Conservation (phyloP, 2,329 filamentous ascomycete genomes). For the Trichoderma atroviride region DNA sequence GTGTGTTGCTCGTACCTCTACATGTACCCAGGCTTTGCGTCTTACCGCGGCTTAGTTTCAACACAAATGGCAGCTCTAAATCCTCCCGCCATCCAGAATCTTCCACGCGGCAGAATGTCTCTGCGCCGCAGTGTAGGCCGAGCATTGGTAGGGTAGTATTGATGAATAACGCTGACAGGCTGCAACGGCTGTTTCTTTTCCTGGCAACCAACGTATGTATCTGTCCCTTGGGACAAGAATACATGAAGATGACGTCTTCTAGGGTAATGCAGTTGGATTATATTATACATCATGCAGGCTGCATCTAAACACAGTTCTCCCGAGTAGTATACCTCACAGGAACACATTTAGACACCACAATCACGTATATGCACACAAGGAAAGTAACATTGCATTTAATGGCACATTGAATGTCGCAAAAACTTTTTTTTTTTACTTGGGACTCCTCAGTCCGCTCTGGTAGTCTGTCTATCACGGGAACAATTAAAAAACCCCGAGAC, state of each 20-base stretch:
- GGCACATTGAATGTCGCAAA: constrained; percentile 11
- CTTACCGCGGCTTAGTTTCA: neutral
- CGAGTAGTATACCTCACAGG: too few relatives aligned
- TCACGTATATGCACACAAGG: neutral
- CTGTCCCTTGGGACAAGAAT: neutral
- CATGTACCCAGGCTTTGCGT: neutral
- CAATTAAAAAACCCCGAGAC: constrained; percentile 25
- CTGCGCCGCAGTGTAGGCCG: neutral
- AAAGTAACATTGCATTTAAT: neutral
- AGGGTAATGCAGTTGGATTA: neutral
- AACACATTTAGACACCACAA: neutral
- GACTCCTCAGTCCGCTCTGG: constrained; percentile 48
- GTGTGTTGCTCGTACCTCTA: neutral
- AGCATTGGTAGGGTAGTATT: neutral
- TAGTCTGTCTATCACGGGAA: constrained; percentile 35
- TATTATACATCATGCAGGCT: neutral
- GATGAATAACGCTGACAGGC: constrained; percentile 1
- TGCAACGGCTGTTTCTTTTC: neutral
- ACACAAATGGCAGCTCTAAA: neutral
- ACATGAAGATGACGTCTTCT: neutral
- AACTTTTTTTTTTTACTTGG: constrained; percentile 39
- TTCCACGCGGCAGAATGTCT: constrained; percentile 1
- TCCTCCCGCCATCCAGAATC: constrained; percentile 10
- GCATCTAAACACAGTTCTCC: too few relatives aligned
- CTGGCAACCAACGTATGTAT: too few relatives aligned